Evolutionary conservation across 139 green algal genomes (phyloP).

Genomic region (Zygnema cylindricum): DNA sequence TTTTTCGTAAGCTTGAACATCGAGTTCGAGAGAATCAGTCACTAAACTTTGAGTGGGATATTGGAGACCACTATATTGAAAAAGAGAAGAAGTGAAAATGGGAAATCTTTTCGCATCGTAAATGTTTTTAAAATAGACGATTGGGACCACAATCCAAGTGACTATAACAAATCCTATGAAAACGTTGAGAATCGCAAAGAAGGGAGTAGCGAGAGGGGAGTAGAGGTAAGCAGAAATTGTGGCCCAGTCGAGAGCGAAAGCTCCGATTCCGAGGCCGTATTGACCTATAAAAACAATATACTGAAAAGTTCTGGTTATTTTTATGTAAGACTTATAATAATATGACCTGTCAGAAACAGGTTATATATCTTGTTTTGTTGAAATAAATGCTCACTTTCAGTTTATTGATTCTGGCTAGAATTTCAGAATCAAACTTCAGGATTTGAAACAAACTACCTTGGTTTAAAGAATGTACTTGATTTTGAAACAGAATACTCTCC

Average conservation of each 20-base stretch:
- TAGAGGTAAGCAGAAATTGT: conserved; percentile 8
- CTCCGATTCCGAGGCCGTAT: conserved; percentile 18
- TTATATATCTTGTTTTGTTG: no score
- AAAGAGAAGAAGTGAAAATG: conserved; percentile 21
- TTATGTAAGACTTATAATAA: no score
- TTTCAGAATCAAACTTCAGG: no score
- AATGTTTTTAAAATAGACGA: conserved; percentile 32
- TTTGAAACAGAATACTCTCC: no score
- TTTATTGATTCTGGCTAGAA: no score
- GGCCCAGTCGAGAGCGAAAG: conserved; percentile 6
- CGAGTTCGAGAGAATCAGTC: neutral
- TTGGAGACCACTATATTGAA: neutral
- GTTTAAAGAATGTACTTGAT: no score
- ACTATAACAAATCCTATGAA: neutral
- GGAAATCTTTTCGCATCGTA: conserved; percentile 10
- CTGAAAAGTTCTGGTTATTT: no score
- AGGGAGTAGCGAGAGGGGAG: conserved; percentile 10
- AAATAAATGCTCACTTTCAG: no score
- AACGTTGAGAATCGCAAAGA: conserved; percentile 23
- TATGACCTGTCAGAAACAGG: no score
- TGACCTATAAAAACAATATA: no score
- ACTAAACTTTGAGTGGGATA: conserved; percentile 6
- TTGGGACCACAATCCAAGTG: conserved; percentile 12
- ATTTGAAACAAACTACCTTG: no score
- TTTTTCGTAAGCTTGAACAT: conserved; percentile 9